Base-by-base conservation (phyloP, 805 yeast species). In the Candida krabiensis region DNA sequence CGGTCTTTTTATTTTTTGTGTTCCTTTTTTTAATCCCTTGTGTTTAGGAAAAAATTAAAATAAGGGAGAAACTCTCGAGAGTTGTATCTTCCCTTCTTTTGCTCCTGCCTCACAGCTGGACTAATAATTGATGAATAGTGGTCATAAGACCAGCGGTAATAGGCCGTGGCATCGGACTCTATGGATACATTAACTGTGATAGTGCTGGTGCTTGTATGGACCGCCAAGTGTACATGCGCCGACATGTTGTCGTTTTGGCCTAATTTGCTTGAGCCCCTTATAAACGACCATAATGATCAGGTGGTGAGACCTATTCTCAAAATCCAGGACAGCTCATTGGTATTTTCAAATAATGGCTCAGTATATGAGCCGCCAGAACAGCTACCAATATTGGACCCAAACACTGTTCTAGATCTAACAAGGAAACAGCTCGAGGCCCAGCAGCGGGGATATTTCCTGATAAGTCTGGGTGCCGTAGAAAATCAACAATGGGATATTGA, bases 401-500 rank as follows among this genome's bases (percentile, higher is more conserved):
- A 33, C 4, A 19, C 28, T 19, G 39, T 44, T n/a, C 38, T 49
- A 27, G 42, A 41, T 19, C 24, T 35, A 22, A 40, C 38, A 17
- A 30, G 41, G 19, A 39, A 36, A 21, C 35, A 23, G 15, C 34
- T 46, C 11, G 28, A 38, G 19, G 33, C 22, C 9, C 43, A 39
- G 24, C 49, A 39, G 19, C 33, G 36, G n/a, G 41, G 35, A 13
- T 49, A 51, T 32, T 42, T 37, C 16, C 19, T 48, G 26, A 24
- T 50, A n/a, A 24, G 29, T n/a, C 34, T 52, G 16, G 53, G 51
- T 1, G 14, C 38, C 4, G 28, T 49, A 12, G 12, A 27, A 9
- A 27, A 39, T 14, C 23, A 35, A 9, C n/a, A 26, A 4, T 56
- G 59, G 59, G 47, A 49, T 28, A 66, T 46, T 40, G 69, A 44